Evolutionary conservation across 179 eudicot genomes (phyloP).

Genomic region (Drosera spatulata): DNA sequence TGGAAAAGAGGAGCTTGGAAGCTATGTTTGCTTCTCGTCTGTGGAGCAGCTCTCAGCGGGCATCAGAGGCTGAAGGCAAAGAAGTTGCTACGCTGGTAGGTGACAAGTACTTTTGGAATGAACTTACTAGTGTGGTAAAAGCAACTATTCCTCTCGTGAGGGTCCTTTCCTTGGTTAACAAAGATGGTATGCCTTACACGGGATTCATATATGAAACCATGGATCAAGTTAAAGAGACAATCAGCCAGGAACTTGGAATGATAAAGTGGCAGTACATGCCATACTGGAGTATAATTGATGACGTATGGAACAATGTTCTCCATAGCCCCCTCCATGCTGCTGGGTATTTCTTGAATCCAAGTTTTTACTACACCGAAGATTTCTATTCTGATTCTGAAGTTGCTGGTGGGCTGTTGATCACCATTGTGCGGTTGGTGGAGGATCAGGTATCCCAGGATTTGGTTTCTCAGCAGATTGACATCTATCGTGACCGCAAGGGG

Average conservation of each 20-base stretch:
- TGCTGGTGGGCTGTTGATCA: conserved; percentile 22
- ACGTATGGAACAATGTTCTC: conserved; percentile 51
- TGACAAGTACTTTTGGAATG: conserved; percentile 38
- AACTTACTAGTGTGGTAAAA: conserved; percentile 22
- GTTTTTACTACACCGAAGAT: conserved; percentile 15
- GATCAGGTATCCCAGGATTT: conserved; percentile 19
- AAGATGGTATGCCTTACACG: conserved; percentile 15
- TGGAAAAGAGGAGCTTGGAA: conserved; percentile 21
- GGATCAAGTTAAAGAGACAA: conserved; percentile 60
- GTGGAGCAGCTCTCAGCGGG: conserved; percentile 31
- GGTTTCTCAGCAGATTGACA: conserved; percentile 15
- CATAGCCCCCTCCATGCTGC: conserved; percentile 64
- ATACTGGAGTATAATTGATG: conserved; percentile 47
- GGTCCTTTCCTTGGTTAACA: conserved; percentile 29
- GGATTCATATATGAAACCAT: conserved; percentile 56
- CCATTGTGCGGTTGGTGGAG: conserved; percentile 20
- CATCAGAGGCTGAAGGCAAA: conserved; percentile 25
- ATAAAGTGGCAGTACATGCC: conserved; percentile 21
- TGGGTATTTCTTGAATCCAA: conserved; percentile 37
- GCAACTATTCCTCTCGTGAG: conserved; percentile 46
- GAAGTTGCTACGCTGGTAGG: conserved; percentile 20
- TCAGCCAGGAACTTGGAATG: conserved; percentile 25
- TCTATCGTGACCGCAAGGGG: conserved; percentile 12
- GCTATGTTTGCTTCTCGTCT: conserved; percentile 33
- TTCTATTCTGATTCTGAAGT: conserved; percentile 28